A percentile compares a stretch with the other conserved stretches of the same genome.
Conservation (phyloP, 345 rosid genomes). For the Populus simonii region DNA sequence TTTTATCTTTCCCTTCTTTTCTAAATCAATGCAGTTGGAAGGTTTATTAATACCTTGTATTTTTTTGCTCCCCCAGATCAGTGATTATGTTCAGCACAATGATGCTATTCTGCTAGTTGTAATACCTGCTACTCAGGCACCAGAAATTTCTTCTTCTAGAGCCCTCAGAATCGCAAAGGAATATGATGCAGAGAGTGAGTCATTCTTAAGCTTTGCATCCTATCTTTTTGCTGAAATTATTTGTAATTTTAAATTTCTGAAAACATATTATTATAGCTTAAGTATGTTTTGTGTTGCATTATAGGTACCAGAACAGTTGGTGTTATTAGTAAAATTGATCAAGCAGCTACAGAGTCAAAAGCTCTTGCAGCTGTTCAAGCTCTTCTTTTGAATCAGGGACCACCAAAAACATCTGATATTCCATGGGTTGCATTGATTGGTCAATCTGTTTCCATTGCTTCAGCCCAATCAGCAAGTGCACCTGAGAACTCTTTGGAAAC, state of each 20-base stretch:
- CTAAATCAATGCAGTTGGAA: not conserved
- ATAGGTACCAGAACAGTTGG: slow-evolving; percentile 97
- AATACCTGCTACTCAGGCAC: slow-evolving; percentile 83
- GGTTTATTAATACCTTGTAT: slow-evolving; percentile 13
- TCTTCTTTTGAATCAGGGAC: slow-evolving; percentile 86
- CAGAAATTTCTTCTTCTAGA: slow-evolving; percentile 85
- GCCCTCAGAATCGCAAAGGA: slow-evolving; percentile 94
- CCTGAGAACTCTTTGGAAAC: slow-evolving; percentile 90
- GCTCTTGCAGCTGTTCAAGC: slow-evolving; percentile 97
- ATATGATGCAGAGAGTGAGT: slow-evolving; percentile 82
- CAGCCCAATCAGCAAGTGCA: slow-evolving; percentile 71
- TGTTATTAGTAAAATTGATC: slow-evolving; percentile 87
- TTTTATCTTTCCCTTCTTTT: not conserved
- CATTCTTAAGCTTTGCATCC: not conserved
- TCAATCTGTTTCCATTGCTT: slow-evolving; percentile 86
- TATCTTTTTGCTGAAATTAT: not conserved
- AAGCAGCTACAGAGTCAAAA: slow-evolving; percentile 81
- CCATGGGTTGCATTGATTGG: slow-evolving; percentile 99
- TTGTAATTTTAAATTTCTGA: not conserved
- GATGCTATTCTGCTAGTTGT: slow-evolving; percentile 91
- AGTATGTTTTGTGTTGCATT: not conserved
- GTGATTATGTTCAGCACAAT: slow-evolving; percentile 72
- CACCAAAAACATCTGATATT: slow-evolving; percentile 84
- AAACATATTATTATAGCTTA: not conserved
- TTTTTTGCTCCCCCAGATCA: slow-evolving; percentile 44